phyloP scores from a whole-genome alignment of 805 yeast genomes.

The Hanseniaspora vineae region DNA sequence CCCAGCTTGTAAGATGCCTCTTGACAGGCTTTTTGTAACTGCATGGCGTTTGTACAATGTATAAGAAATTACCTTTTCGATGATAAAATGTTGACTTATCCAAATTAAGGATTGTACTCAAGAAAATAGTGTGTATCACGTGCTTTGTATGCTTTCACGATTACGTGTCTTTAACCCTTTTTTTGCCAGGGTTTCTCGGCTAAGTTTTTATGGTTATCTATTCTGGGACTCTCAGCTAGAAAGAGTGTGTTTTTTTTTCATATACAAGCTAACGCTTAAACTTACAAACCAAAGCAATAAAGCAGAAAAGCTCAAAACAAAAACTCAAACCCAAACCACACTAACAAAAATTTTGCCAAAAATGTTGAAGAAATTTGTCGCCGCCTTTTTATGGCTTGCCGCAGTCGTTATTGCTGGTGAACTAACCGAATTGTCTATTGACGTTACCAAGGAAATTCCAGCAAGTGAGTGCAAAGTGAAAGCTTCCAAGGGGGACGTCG shows the following conservation, averaged over 20 bases:
- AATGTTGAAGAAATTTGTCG: conserved; percentile 1
- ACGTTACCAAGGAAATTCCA: conserved; percentile 36
- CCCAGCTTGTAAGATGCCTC: too few relatives aligned
- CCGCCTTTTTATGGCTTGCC: conserved; percentile 1
- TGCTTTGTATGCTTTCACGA: too few relatives aligned
- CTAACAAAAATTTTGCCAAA: background rate
- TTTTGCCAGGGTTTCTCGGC: too few relatives aligned
- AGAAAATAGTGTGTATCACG: too few relatives aligned
- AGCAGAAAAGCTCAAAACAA: background rate
- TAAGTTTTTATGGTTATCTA: too few relatives aligned
- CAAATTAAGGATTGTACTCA: too few relatives aligned
- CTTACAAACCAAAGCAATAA: too few relatives aligned
- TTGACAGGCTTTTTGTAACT: background rate
- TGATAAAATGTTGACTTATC: background rate
- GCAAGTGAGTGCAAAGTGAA: conserved; percentile 40
- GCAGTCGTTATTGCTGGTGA: conserved; percentile 11
- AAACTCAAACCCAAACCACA: background rate
- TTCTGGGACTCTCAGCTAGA: too few relatives aligned
- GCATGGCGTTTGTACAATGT: background rate
- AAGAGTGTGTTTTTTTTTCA: too few relatives aligned
- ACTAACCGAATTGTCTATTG: conserved; percentile 22
- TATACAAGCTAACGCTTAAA: too few relatives aligned
- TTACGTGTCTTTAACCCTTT: too few relatives aligned
- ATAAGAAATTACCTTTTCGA: background rate
- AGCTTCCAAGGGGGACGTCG: conserved; percentile 52